Evolutionary conservation across 805 yeast genomes (phyloP).

Genomic region (Candida alai): DNA sequence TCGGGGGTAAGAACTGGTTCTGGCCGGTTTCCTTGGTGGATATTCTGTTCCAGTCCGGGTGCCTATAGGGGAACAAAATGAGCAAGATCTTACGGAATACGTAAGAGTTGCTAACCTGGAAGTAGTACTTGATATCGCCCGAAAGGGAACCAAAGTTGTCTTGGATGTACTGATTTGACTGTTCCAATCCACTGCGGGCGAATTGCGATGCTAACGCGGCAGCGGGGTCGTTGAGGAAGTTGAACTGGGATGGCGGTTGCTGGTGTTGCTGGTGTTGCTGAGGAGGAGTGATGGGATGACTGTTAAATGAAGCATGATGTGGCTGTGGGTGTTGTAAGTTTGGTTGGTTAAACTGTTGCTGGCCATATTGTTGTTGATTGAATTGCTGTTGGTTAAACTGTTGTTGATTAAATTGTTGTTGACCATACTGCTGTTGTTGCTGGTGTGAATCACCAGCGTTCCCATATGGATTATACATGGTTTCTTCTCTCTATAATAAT

Average conservation of each 20-base stretch:
- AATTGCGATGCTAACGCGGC: slow-evolving; percentile 84
- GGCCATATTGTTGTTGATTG: slow-evolving; percentile 36
- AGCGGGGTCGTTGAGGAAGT: slow-evolving; percentile 70
- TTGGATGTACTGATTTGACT: slow-evolving; percentile 76
- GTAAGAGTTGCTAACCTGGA: slow-evolving; percentile 86
- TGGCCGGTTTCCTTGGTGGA: slow-evolving; percentile 17
- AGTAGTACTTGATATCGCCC: slow-evolving; percentile 72
- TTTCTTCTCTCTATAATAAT: neutral
- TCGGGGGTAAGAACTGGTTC: slow-evolving; percentile 63
- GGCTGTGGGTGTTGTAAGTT: slow-evolving; percentile 32
- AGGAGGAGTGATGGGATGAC: too few species aligned
- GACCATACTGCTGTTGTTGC: slow-evolving; percentile 36
- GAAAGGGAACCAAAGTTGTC: slow-evolving; percentile 58
- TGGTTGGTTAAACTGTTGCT: slow-evolving; percentile 42
- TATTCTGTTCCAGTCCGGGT: slow-evolving; percentile 76
- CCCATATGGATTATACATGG: slow-evolving; percentile 41
- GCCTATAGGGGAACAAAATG: slow-evolving; percentile 81
- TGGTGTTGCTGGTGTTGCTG: slow-evolving; percentile 17
- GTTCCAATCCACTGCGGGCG: slow-evolving; percentile 79
- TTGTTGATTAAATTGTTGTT: slow-evolving; percentile 11
- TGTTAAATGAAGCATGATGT: slow-evolving; percentile 18
- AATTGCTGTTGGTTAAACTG: slow-evolving; percentile 33
- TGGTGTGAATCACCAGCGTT: slow-evolving; percentile 17
- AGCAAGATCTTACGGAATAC: slow-evolving; percentile 70
- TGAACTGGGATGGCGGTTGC: slow-evolving; percentile 24